Evolutionary conservation across 2,329 filamentous ascomycete genomes (phyloP).

Genomic region (Monosporascus cannonballus): DNA sequence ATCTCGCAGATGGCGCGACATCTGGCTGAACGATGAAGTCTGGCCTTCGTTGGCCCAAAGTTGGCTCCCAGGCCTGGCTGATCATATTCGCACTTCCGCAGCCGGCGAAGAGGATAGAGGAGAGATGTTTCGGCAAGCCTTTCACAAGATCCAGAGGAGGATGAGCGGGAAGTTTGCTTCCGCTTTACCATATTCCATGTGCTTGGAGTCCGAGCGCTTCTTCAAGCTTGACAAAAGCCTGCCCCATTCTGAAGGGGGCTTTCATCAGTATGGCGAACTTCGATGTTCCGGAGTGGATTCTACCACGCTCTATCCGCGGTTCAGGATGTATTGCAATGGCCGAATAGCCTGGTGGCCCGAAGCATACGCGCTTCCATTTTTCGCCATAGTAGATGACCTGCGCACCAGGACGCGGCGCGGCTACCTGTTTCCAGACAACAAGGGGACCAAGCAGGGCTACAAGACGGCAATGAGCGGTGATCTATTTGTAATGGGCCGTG

Average conservation of each 20-base stretch:
- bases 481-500: slow-evolving; percentile 22
- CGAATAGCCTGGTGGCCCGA: slow-evolving; percentile 27
- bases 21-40: slow-evolving; percentile 24
- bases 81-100: slow-evolving; percentile 14
- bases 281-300: slow-evolving; percentile 14
- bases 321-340: slow-evolving; percentile 24
- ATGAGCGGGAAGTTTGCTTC: slow-evolving; percentile 18
- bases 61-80: slow-evolving; percentile 21
- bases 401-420: slow-evolving; percentile 20
- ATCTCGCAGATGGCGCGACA: slow-evolving; percentile 14
- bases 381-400: slow-evolving; percentile 25
- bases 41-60: slow-evolving; percentile 22
- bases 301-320: slow-evolving; percentile 14
- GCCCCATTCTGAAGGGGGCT: slow-evolving; percentile 19
- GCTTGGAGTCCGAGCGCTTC: slow-evolving; percentile 17
- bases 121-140: slow-evolving; percentile 16
- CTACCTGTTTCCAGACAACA: slow-evolving; percentile 20
- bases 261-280: slow-evolving; percentile 19
- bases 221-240: slow-evolving; percentile 20
- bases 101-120: slow-evolving; percentile 5
- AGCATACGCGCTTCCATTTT: slow-evolving; percentile 20
- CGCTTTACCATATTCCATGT: slow-evolving; percentile 21
- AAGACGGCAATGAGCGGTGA: slow-evolving; percentile 24
- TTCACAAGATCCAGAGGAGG: slow-evolving; percentile 16
- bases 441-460: slow-evolving; percentile 15